Evolutionary conservation across 1,284 basidiomycete genomes (phyloP).

Genomic region (Rhodotorula mucilaginosa): DNA sequence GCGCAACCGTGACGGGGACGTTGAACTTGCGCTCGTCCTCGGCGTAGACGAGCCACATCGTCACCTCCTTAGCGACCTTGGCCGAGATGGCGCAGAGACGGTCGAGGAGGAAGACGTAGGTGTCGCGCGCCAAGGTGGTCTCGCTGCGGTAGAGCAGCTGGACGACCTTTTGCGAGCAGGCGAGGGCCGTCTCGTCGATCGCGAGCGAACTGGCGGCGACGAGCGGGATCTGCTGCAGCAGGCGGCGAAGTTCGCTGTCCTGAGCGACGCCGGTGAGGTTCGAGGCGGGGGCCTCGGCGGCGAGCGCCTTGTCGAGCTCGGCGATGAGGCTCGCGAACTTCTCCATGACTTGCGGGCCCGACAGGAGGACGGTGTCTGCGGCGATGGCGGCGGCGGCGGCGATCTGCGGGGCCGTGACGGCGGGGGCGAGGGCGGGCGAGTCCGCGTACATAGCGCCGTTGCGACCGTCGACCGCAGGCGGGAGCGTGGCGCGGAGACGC

Average conservation of each 20-base stretch:
- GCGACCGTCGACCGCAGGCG: slow-evolving; percentile 27
- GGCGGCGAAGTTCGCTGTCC: slow-evolving; percentile 78
- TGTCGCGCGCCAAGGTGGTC: slow-evolving; percentile 77
- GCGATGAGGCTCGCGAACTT: slow-evolving; percentile 57
- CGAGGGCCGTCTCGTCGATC: slow-evolving; percentile 78
- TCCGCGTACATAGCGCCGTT: slow-evolving; percentile 32
- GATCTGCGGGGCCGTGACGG: slow-evolving; percentile 18
- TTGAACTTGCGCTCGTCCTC: slow-evolving; percentile 99
- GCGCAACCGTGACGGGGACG: slow-evolving; percentile 84
- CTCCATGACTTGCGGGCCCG: slow-evolving; percentile 46
- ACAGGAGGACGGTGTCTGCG: slow-evolving; percentile 28
- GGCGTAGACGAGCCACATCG: slow-evolving; percentile 93
- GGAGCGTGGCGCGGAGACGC: slow-evolving; percentile 45
- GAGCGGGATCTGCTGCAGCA: slow-evolving; percentile 76
- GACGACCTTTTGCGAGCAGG: slow-evolving; percentile 92
- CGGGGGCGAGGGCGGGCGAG: slow-evolving; percentile 33
- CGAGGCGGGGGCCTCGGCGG: slow-evolving; percentile 54
- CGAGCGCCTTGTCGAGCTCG: slow-evolving; percentile 75
- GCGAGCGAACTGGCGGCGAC: slow-evolving; percentile 75
- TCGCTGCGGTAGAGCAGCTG: slow-evolving; percentile 82
- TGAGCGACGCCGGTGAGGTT: slow-evolving; percentile 68
- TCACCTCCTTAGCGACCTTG: slow-evolving; percentile 93
- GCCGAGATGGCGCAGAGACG: slow-evolving; percentile 84
- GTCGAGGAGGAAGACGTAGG: slow-evolving; percentile 84
- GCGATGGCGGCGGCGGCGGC: slow-evolving; percentile 22